These are phyloP conservation scores for Monilinia polystroma DNA, from an alignment of 2,329 filamentous ascomycete species.

Conservation along the genomic window DNA sequence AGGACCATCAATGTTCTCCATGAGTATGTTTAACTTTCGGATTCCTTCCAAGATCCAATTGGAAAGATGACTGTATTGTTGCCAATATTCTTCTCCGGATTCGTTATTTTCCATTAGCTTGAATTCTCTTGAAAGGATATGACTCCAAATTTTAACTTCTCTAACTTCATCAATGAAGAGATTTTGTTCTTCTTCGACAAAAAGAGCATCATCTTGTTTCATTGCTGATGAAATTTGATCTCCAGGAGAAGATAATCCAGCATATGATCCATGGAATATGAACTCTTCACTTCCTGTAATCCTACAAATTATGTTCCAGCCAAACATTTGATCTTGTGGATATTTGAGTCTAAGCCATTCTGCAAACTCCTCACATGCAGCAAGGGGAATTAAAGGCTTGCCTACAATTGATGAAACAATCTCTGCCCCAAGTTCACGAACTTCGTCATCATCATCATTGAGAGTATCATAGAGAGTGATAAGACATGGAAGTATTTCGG, in stretches of 20 bases:
- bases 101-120: neutral
- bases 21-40: slow-evolving; percentile 26
- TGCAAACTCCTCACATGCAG: slow-evolving; percentile 26
- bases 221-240: slow-evolving; percentile 48
- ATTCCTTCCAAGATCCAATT: slow-evolving; percentile 48
- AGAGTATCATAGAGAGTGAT: slow-evolving; percentile 72
- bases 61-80: slow-evolving; percentile 6
- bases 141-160: slow-evolving; percentile 68
- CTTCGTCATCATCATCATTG: slow-evolving; percentile 89
- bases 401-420: slow-evolving; percentile 44
- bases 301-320: slow-evolving; percentile 27
- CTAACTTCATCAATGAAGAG: slow-evolving; percentile 82
- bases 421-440: slow-evolving; percentile 56
- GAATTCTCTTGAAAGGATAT: slow-evolving; percentile 41
- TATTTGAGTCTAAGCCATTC: slow-evolving; percentile 25
- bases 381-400: slow-evolving; percentile 44
- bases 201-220: slow-evolving; percentile 66
- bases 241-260: slow-evolving; percentile 39
- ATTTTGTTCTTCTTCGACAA: slow-evolving; percentile 89
- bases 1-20: slow-evolving; percentile 55
- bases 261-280: neutral
- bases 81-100: neutral
- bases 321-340: slow-evolving; percentile 17
- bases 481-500: slow-evolving; percentile 52
- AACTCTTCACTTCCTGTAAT: slow-evolving; percentile 29